Evolutionary conservation across 1,139 yeast species (phyloP).

Genomic region (Suhomyces atakaporum): DNA sequence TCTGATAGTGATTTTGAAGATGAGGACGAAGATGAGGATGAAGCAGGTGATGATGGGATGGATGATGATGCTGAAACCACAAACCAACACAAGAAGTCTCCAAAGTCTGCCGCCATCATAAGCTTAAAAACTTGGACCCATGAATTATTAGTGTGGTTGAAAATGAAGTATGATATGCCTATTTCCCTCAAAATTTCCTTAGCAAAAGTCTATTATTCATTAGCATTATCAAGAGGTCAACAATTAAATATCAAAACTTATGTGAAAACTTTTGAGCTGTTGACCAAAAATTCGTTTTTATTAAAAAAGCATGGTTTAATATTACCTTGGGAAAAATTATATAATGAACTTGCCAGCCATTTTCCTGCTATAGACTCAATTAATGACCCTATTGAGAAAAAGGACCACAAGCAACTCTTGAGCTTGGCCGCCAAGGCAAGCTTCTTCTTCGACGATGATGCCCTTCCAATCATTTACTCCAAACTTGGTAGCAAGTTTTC

Average conservation of each 20-base stretch:
- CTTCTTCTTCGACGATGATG: conserved; percentile 41
- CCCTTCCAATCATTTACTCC: conserved; percentile 39
- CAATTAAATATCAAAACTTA: conserved; percentile 61
- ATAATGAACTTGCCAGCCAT: conserved; percentile 37
- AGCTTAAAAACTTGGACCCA: conserved; percentile 86
- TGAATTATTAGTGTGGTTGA: conserved; percentile 77
- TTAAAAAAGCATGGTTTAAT: conserved; percentile 36
- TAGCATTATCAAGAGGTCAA: conserved; percentile 78
- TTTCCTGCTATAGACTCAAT: conserved; percentile 36
- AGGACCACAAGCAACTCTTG: conserved; percentile 45
- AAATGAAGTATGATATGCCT: conserved; percentile 84
- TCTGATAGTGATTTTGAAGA: conserved; percentile 42
- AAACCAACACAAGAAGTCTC: conserved; percentile 57
- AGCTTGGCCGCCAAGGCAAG: conserved; percentile 52
- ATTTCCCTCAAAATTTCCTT: conserved; percentile 59
- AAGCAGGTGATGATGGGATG: conserved; percentile 38
- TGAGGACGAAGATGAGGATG: conserved; percentile 26
- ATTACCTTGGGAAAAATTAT: conserved; percentile 57
- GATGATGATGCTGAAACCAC: conserved; percentile 43
- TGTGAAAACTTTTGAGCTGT: conserved; percentile 60
- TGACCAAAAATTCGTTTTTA: conserved; percentile 53
- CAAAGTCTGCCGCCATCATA: conserved; percentile 72
- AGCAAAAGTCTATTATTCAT: conserved; percentile 70
- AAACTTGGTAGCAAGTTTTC: conserved; percentile 52
- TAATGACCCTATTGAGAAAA: conserved; percentile 37